Evolutionary conservation across 2,329 filamentous ascomycete genomes (phyloP).

Genomic region (Beauveria varroae): DNA sequence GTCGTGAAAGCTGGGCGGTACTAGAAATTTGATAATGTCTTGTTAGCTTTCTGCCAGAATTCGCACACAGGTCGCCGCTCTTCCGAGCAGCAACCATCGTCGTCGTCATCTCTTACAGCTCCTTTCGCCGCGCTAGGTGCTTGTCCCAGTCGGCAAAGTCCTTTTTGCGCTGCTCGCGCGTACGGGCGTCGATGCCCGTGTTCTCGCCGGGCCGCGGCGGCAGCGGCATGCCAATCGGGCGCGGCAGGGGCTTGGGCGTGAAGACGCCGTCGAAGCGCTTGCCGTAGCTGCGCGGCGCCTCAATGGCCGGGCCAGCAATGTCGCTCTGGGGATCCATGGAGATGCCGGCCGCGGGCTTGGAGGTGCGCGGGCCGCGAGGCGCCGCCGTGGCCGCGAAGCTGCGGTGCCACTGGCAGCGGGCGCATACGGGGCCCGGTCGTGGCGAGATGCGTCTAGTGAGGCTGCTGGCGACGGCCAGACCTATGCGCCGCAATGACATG

Average conservation of each 20-base stretch:
- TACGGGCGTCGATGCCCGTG: conserved; percentile 63
- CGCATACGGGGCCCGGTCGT: conserved; percentile 26
- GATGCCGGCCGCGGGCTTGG: conserved; percentile 29
- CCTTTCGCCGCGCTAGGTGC: conserved; percentile 66
- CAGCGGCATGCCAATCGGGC: conserved; percentile 73
- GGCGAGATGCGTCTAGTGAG: conserved; percentile 19
- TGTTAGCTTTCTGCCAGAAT: background rate
- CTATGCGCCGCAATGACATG: conserved; percentile 27
- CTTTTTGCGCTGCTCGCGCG: conserved; percentile 59
- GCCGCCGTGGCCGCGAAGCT: conserved; percentile 35
- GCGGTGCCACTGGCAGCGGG: conserved; percentile 44
- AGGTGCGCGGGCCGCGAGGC: conserved; percentile 16
- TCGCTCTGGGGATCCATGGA: conserved; percentile 30
- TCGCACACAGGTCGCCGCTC: too few relatives aligned
- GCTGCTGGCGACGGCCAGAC: conserved; percentile 20
- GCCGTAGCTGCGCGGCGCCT: conserved; percentile 54
- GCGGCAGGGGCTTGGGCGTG: conserved; percentile 50
- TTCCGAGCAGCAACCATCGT: background rate
- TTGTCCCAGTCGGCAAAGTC: conserved; percentile 83
- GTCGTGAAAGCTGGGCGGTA: conserved; percentile 68
- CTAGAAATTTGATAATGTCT: conserved; percentile 28
- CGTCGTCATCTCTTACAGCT: conserved; percentile 51
- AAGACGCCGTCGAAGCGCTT: conserved; percentile 44
- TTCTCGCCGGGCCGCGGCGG: conserved; percentile 77
- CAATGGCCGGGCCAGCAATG: conserved; percentile 40